Conservation (phyloP, 495 filamentous ascomycete genomes). For the Penicillium silybi region DNA sequence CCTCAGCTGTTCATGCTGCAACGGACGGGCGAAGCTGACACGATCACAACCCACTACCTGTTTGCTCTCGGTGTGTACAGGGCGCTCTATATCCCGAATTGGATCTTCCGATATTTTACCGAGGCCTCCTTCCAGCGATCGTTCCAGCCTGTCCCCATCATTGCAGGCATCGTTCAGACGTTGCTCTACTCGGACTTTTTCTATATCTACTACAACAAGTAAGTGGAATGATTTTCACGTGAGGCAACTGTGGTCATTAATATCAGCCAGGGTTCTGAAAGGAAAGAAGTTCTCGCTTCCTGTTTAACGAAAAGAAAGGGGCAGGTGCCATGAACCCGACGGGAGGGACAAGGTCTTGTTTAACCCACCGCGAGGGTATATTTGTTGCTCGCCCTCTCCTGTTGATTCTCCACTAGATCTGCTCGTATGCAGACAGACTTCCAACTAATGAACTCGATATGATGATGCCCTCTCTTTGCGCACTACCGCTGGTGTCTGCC, state of each 20-base stretch:
- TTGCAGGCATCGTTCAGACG: slow-evolving; percentile 89
- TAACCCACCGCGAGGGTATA: not conserved
- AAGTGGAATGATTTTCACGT: slow-evolving; percentile 21
- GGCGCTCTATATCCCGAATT: slow-evolving; percentile 96
- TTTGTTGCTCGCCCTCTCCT: not conserved
- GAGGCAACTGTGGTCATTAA: not conserved
- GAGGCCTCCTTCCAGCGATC: slow-evolving; percentile 52
- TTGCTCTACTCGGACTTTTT: slow-evolving; percentile 98
- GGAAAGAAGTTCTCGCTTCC: slow-evolving; percentile 86
- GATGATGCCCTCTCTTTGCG: slow-evolving; percentile 3
- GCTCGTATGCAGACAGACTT: not conserved
- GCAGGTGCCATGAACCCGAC: not conserved
- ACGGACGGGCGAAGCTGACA: slow-evolving; percentile 94
- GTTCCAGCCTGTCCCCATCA: slow-evolving; percentile 74
- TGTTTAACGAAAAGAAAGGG: slow-evolving; percentile 57
- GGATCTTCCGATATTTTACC: slow-evolving; percentile 82
- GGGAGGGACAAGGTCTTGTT: not conserved
- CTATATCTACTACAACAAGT: slow-evolving; percentile 98
- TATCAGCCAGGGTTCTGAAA: slow-evolving; percentile 62
- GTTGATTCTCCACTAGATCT: not conserved
- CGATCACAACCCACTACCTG: slow-evolving; percentile 97
- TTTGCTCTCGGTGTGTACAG: slow-evolving; percentile 90
- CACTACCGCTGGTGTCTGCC: not conserved
- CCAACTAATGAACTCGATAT: slow-evolving; percentile 1
- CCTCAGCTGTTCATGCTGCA: slow-evolving; percentile 98